A percentile compares a stretch with the other conserved stretches of the same genome.
Conservation (phyloP, 2,329 filamentous ascomycete genomes). For the Epichloe brachyelytri region DNA sequence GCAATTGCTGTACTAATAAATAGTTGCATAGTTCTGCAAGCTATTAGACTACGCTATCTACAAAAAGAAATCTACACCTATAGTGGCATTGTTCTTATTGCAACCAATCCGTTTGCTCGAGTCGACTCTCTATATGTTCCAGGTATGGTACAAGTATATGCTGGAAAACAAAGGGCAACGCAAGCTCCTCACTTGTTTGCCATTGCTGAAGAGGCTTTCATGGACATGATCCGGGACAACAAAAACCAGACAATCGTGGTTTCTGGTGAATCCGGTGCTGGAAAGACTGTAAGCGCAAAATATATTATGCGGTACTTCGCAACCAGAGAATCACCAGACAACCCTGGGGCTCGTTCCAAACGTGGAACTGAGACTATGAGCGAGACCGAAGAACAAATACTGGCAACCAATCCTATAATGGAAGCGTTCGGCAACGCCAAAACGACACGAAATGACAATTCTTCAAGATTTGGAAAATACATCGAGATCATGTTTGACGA, state of each 20-base stretch:
- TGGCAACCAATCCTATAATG: constrained; percentile 98
- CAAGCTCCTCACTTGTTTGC: constrained; percentile 97
- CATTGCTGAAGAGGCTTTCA: constrained; percentile 96
- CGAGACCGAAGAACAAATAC: constrained; percentile 94
- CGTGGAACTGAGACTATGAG: constrained; percentile 74
- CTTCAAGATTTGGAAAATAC: constrained; percentile 97
- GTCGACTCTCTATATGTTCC: constrained; percentile 97
- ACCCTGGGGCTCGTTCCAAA: constrained; percentile 64
- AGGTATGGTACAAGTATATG: constrained; percentile 99
- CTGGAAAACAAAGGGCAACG: constrained; percentile 88
- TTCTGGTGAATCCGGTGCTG: constrained; percentile 96
- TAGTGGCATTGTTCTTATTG: constrained; percentile 95
- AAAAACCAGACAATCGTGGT: constrained; percentile 98
- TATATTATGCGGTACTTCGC: constrained; percentile 99
- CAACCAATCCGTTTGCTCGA: constrained; percentile 92
- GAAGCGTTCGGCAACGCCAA: constrained; percentile 99
- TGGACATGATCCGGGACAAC: constrained; percentile 94
- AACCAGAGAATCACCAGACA: constrained; percentile 86
- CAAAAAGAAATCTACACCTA: constrained; percentile 99
- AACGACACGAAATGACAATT: constrained; percentile 99
- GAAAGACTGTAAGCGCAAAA: constrained; percentile 98
- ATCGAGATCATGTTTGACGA: constrained; percentile 99
- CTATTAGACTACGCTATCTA: constrained; percentile 89
- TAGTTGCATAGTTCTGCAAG: constrained; percentile 64
- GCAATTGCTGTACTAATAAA: constrained; percentile 1